Percentiles rank a stretch among this genome's conserved stretches.
Evolutionary conservation across 345 rosid genomes (phyloP).

Genomic region (Lagerstroemia speciosa): DNA sequence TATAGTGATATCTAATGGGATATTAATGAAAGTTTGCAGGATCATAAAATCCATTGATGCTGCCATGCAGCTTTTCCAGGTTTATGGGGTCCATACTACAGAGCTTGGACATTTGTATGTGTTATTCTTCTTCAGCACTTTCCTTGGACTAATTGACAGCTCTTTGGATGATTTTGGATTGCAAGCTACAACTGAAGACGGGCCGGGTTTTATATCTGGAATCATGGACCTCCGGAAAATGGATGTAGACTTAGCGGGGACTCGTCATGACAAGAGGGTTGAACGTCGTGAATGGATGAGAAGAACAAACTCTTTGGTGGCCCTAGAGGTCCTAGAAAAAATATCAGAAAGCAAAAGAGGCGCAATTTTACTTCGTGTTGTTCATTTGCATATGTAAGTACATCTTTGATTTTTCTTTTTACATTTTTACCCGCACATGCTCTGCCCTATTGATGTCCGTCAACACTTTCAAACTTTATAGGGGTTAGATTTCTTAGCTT

Average conservation of each 20-base stretch:
- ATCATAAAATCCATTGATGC: slow-evolving; percentile 39
- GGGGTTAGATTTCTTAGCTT: neutral
- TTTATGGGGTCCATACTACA: slow-evolving; percentile 21
- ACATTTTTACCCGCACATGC: neutral
- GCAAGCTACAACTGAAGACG: slow-evolving; percentile 13
- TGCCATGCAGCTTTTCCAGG: slow-evolving; percentile 36
- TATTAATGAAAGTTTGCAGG: slow-evolving; percentile 24
- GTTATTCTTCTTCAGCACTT: slow-evolving; percentile 33
- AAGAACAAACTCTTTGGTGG: slow-evolving; percentile 29
- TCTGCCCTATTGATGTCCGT: neutral
- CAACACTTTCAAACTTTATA: neutral
- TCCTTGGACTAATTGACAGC: slow-evolving; percentile 32
- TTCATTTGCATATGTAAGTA: slow-evolving; percentile 43
- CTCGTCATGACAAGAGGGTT: slow-evolving; percentile 11
- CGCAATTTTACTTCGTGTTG: slow-evolving; percentile 35
- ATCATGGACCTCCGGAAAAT: slow-evolving; percentile 20
- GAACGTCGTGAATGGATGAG: slow-evolving; percentile 26
- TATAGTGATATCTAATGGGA: neutral
- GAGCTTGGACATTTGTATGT: slow-evolving; percentile 42
- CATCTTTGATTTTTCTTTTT: neutral
- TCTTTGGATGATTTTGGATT: slow-evolving; percentile 41
- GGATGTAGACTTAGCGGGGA: slow-evolving; percentile 26
- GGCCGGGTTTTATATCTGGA: slow-evolving; percentile 14
- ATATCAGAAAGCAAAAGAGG: slow-evolving; percentile 40
- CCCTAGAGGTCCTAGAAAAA: slow-evolving; percentile 38